Conservation (phyloP, 2,329 filamentous ascomycete genomes). For the Xylaria digitata region DNA sequence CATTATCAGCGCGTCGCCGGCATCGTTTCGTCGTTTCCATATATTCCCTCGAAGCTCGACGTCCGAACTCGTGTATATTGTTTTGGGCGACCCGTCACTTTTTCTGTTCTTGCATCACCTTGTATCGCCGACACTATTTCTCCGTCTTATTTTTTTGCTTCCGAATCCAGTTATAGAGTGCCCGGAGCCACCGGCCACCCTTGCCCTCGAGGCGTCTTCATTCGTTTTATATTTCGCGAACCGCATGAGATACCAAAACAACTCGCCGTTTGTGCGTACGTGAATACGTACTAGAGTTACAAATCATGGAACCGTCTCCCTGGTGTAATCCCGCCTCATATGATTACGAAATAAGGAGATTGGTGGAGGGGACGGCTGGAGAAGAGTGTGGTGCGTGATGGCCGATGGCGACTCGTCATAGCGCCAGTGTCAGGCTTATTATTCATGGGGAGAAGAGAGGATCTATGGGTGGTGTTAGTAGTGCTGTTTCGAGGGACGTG, state of each 20-base stretch:
- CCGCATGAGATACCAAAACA: constrained; percentile 37
- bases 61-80: constrained; percentile 32
- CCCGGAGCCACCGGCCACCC: constrained; percentile 34
- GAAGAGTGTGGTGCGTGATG: not conserved
- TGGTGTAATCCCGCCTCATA: constrained; percentile 7
- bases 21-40: constrained; percentile 20
- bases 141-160: not conserved
- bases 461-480: constrained; percentile 5
- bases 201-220: constrained; percentile 19
- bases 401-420: constrained; percentile 8
- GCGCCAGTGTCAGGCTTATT: not conserved
- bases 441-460: not conserved
- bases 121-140: constrained; percentile 9
- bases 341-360: constrained; percentile 12
- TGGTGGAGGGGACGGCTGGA: not conserved
- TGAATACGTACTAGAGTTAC: constrained; percentile 5
- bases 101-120: not conserved
- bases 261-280: not conserved
- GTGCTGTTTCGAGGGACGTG: constrained; percentile 14
- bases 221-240: constrained; percentile 29
- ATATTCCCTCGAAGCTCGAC: constrained; percentile 11
- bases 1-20: constrained; percentile 30
- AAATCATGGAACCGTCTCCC: constrained; percentile 9
- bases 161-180: constrained; percentile 25
- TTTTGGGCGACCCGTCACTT: constrained; percentile 5